These are phyloP conservation scores for Penstemon eatonii DNA, from an alignment of 257 asterid genomes.

Conservation along the genomic window DNA sequence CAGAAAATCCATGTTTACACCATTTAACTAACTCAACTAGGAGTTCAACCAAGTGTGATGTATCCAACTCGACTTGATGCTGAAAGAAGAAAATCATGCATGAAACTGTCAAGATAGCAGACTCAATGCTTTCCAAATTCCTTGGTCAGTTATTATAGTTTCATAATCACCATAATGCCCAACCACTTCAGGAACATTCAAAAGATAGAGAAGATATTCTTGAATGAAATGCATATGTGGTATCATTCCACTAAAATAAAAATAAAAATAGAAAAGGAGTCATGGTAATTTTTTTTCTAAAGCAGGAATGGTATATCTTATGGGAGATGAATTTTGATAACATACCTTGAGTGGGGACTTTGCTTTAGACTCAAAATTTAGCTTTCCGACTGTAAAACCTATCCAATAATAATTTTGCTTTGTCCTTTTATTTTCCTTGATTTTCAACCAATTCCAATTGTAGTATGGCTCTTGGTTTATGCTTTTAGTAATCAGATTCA, in stretches of 20 bases:
- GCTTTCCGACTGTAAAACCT: background rate
- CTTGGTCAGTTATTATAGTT: background rate
- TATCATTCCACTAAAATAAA: background rate
- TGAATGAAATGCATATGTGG: background rate
- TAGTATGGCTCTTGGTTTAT: background rate
- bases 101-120: background rate
- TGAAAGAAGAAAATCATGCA: conserved; percentile 12
- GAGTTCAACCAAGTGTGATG: background rate
- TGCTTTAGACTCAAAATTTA: background rate
- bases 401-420: background rate
- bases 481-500: background rate
- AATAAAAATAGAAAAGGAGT: background rate
- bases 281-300: background rate
- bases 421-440: background rate
- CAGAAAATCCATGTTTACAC: background rate
- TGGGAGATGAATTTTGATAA: background rate
- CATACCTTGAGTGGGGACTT: background rate
- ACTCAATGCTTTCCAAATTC: background rate
- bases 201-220: background rate
- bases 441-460: background rate
- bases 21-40: background rate
- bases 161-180: background rate
- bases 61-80: background rate
- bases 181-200: background rate
- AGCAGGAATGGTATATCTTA: background rate